phyloP scores from a whole-genome alignment of 768 basidiomycete genomes.

The Suillus weaverae region DNA sequence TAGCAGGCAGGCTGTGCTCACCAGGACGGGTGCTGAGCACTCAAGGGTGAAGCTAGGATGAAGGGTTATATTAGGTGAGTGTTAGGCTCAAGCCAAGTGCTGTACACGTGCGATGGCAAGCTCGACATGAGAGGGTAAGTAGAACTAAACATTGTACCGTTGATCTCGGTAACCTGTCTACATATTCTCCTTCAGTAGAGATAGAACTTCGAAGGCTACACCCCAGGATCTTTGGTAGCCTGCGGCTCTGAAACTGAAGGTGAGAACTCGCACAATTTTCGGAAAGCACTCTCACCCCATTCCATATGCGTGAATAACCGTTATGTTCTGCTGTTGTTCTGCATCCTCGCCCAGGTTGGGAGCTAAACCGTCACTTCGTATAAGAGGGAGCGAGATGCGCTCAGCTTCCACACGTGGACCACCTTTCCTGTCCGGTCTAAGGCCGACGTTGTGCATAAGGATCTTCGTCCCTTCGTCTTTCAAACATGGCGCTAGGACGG shows the following conservation, averaged over 20 bases:
- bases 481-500: constrained; percentile 38
- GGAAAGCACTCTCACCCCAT: constrained; percentile 43
- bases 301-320: constrained; percentile 62
- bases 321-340: constrained; percentile 22
- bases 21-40: neutral
- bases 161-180: neutral
- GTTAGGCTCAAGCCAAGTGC: neutral
- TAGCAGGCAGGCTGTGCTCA: neutral
- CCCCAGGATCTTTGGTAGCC: constrained; percentile 49
- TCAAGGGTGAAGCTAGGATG: neutral
- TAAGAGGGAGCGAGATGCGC: constrained; percentile 36
- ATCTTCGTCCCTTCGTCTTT: constrained; percentile 39
- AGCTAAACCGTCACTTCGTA: constrained; percentile 9
- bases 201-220: constrained; percentile 39
- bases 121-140: neutral
- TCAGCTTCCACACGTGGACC: constrained; percentile 60
- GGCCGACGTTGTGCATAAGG: constrained; percentile 54
- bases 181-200: constrained; percentile 19
- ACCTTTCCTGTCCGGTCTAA: constrained; percentile 55
- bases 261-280: constrained; percentile 11
- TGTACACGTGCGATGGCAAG: neutral
- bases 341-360: constrained; percentile 5
- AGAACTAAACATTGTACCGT: no score
- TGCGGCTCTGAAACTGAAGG: constrained; percentile 25
- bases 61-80: neutral